Evolutionary conservation across 495 filamentous ascomycete species (phyloP), one percentile per base, ranked within the genome.

Genomic region (Penicillium cosmopolitanum): DNA sequence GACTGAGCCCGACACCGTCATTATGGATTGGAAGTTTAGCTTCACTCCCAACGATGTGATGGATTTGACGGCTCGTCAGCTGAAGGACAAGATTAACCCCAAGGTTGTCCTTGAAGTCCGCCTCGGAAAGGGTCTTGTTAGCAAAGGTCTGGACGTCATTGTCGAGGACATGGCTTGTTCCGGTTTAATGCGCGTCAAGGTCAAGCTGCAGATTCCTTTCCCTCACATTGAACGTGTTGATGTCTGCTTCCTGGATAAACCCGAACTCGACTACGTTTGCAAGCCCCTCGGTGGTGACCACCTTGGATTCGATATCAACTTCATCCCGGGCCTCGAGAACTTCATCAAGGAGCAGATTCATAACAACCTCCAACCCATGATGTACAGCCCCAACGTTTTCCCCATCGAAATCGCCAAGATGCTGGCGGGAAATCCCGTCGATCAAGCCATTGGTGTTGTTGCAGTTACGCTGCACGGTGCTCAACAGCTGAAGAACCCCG

Each of bases 21-120:
- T 98, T 55, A 99, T 98, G 96, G 95, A 99, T 69, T 99, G 95
- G 95, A 93, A 96, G 64, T 98, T 99, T 76, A 97, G 93, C 77
- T 99, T 99, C 74, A 98, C 90, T 0, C 95, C 95, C 9, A 97
- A 94, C 64, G 95, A 99, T 72, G 89, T 82, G 10, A 85, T 89
- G 58, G 95, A 99, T 75, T 81, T 99, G 82, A 99, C 95, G 5
- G 79, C 86, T 19, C 87, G 89, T 46, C 95, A 99, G 68, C 71
- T 96, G 63, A 95, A 92, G 77, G 90, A 94, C 74, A 97, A 96
- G 77, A 82, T 97, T 71, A 97, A 99, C 71, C 95, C 95, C 61
- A 99, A 98, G 76, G 83, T 99, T 57, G 89, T 96, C 6, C 82
- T 99, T 10, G 95, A 98, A 71, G 89, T 98, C 50, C 84, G 95